phyloP scores from a whole-genome alignment of 1,284 basidiomycete genomes.

The Inonotus hispidus region DNA sequence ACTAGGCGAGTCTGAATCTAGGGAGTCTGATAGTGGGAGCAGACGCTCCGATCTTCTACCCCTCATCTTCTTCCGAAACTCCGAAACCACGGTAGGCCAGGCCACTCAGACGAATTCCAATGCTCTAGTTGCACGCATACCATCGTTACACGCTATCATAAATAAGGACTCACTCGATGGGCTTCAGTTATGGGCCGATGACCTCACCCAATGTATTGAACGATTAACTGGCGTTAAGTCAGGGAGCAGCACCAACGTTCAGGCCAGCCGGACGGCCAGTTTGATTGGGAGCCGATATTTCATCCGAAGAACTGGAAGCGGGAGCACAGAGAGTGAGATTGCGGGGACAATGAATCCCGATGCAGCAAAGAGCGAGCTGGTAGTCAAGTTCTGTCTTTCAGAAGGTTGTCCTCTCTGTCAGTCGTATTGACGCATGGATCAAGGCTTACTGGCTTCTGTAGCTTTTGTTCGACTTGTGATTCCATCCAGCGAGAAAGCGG shows the following conservation, averaged over 20 bases:
- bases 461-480: conserved; percentile 41
- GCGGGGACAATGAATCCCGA: conserved; percentile 25
- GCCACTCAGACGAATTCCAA: neutral
- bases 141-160: conserved; percentile 59
- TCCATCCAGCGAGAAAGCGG: conserved; percentile 22
- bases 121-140: conserved; percentile 44
- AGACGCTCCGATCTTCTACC: neutral
- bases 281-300: conserved; percentile 85
- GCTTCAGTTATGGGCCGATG: conserved; percentile 84
- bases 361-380: conserved; percentile 35
- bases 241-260: conserved; percentile 26
- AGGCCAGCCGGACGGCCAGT: conserved; percentile 53
- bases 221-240: conserved; percentile 26
- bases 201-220: conserved; percentile 66
- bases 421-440: neutral
- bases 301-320: conserved; percentile 46
- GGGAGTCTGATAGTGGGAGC: neutral
- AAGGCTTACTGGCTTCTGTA: conserved; percentile 21
- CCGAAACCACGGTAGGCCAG: neutral
- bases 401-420: conserved; percentile 42
- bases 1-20: neutral
- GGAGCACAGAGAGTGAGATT: conserved; percentile 33
- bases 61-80: conserved; percentile 8
- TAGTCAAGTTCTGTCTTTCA: conserved; percentile 48
- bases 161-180: conserved; percentile 65